Evolutionary conservation across 129 eudicot species (phyloP), one percentile per base, ranked within the genome.

Genomic region (Ambrosia artemisiifolia): DNA sequence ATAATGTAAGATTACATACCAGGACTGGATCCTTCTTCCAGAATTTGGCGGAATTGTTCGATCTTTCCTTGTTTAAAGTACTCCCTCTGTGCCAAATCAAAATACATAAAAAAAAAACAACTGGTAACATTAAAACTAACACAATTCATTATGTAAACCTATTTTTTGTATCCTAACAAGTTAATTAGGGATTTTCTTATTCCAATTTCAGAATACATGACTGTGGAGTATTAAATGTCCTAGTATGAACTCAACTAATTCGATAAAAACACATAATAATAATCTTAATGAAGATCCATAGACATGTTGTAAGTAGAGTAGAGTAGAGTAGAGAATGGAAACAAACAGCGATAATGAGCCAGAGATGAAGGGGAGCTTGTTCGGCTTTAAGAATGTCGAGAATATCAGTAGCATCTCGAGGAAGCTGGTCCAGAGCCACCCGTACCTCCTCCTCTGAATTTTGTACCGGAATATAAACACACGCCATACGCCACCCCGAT

Each of bases 321-420:
- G 36, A 51, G 3, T 7, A 7, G 44, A 49, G 6, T 20, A 73
- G 8, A 40, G 9, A 67, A 44, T 7, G 14, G 69, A 34, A 72
- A 70, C 85, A 7, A 76, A 95, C 99, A 34, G 99, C 97, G 78
- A 95, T 95, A 62, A 91, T 86, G 62, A 95, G 97, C 99, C 99
- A 95, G 75, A 95, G 89, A 84, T 91, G 86, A 38, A 95, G 96
- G 13, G 99, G 99, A 30, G 99, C 99, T 85, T 95, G 97, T 71
- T 95, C 99, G 19, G 99, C 99, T 71, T 91, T 90, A 66, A 95
- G 97, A 66, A 95, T 95, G 78, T 95, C 99, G 69, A 95, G 94
- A 55, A 95, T 90, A 75, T 95, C 99, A 28, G 96, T 84, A 16
- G 99, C 99, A 64, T 95, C 99, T 51, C 96, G 80, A 0, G 99